phyloP scores from a whole-genome alignment of 2,329 filamentous ascomycete species.

The Phaeosphaeriaceae sp. region DNA sequence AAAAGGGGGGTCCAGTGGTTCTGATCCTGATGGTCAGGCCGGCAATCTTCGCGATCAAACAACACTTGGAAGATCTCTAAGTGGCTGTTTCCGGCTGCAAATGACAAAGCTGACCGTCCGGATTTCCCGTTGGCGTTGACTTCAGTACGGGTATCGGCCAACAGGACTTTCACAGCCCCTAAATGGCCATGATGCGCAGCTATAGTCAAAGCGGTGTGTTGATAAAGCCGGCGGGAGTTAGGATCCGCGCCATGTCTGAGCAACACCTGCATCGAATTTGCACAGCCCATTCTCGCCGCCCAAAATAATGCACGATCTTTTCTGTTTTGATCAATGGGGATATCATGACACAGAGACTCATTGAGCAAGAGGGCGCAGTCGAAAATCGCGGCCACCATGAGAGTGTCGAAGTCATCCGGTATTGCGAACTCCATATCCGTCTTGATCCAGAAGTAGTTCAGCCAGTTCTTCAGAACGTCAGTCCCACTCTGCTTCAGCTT shows the following conservation, averaged over 20 bases:
- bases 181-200: constrained; percentile 38
- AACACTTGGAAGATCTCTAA: constrained; percentile 37
- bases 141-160: constrained; percentile 31
- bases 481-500: constrained; percentile 13
- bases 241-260: constrained; percentile 19
- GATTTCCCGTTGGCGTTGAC: constrained; percentile 23
- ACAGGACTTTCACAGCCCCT: constrained; percentile 30
- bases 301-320: constrained; percentile 38
- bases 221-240: constrained; percentile 15
- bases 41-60: constrained; percentile 20
- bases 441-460: constrained; percentile 39
- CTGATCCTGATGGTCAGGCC: constrained; percentile 31
- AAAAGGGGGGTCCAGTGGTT: constrained; percentile 41
- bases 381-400: constrained; percentile 45
- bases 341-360: too few relatives aligned
- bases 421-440: constrained; percentile 24
- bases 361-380: constrained; percentile 31
- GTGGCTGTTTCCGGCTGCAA: constrained; percentile 43
- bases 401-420: constrained; percentile 23
- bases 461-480: constrained; percentile 40
- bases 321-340: too few relatives aligned
- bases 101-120: constrained; percentile 42
- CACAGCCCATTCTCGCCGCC: constrained; percentile 36
- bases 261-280: constrained; percentile 22
- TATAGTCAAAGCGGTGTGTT: constrained; percentile 38